Evolutionary conservation across 169 alveolate species (phyloP).

Genomic region (Miamiensis avidus): DNA sequence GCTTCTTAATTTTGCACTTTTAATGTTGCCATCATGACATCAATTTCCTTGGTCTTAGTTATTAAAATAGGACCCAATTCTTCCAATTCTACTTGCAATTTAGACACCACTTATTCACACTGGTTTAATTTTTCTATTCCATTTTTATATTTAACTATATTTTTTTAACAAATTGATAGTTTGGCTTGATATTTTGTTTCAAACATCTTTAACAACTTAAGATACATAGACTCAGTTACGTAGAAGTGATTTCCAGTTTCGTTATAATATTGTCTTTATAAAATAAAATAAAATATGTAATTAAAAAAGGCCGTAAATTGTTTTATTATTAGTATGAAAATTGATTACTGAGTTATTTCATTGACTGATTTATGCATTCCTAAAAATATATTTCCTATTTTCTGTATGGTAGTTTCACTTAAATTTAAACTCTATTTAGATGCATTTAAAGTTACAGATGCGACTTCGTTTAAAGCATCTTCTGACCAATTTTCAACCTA

Average conservation of each 20-base stretch:
- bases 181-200: constrained; percentile 31
- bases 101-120: constrained; percentile 54
- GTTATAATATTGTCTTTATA: constrained; percentile 17
- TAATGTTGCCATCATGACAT: not conserved
- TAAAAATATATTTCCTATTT: constrained; percentile 48
- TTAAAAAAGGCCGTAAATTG: not conserved
- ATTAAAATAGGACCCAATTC: constrained; percentile 54
- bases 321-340: not conserved
- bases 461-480: constrained; percentile 85
- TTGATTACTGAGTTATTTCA: constrained; percentile 13
- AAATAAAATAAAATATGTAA: no score
- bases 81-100: constrained; percentile 54
- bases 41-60: constrained; percentile 10
- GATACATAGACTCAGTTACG: constrained; percentile 57
- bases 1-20: constrained; percentile 42
- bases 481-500: constrained; percentile 87
- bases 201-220: constrained; percentile 53
- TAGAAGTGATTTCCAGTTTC: constrained; percentile 47
- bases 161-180: constrained; percentile 27
- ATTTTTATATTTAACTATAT: constrained; percentile 55
- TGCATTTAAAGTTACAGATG: constrained; percentile 59
- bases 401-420: constrained; percentile 16
- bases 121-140: constrained; percentile 66
- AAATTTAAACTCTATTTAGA: constrained; percentile 18
- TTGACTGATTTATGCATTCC: constrained; percentile 49